Percentiles rank a stretch among this genome's conserved stretches.
Conservation (phyloP, 306 rosid genomes). For the Prunus dulcis region DNA sequence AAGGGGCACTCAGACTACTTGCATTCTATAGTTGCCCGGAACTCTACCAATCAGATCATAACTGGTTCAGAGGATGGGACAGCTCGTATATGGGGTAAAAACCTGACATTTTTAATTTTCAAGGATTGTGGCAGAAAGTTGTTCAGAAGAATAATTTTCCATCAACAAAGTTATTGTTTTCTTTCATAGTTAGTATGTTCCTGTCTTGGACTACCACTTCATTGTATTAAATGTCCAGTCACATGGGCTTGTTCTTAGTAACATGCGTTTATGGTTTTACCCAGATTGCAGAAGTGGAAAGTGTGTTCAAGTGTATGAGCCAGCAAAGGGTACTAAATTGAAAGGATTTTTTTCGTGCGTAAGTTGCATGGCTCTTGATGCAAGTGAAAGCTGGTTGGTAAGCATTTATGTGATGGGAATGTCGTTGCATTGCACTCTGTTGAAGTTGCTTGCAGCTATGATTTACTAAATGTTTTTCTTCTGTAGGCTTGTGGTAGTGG, state of each 20-base stretch:
- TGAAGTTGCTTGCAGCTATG: constrained; percentile 6
- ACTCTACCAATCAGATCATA: constrained; percentile 81
- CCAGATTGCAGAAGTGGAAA: constrained; percentile 89
- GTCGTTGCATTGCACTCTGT: not conserved
- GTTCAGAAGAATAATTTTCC: not conserved
- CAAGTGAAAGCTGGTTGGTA: constrained; percentile 97
- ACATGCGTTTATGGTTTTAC: constrained; percentile 26
- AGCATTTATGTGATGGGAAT: constrained; percentile 28
- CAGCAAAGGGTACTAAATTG: constrained; percentile 49
- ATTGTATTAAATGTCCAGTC: not conserved
- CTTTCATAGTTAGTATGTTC: constrained; percentile 10
- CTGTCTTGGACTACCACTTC: not conserved
- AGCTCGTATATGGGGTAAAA: constrained; percentile 82
- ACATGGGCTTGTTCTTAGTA: constrained; percentile 21
- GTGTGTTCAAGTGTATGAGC: constrained; percentile 63
- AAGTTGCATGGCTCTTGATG: constrained; percentile 77
- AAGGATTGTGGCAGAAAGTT: constrained; percentile 3
- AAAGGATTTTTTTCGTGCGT: constrained; percentile 59
- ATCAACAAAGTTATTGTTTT: not conserved
- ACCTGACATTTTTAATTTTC: not conserved
- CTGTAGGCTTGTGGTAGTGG: constrained; percentile 79
- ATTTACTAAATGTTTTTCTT: not conserved
- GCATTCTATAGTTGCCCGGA: constrained; percentile 83
- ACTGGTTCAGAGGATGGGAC: constrained; percentile 98
- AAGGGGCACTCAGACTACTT: constrained; percentile 88